Evolutionary conservation across 176 grass and related monocot genomes (phyloP).

Genomic region (Elymus sibiricus): DNA sequence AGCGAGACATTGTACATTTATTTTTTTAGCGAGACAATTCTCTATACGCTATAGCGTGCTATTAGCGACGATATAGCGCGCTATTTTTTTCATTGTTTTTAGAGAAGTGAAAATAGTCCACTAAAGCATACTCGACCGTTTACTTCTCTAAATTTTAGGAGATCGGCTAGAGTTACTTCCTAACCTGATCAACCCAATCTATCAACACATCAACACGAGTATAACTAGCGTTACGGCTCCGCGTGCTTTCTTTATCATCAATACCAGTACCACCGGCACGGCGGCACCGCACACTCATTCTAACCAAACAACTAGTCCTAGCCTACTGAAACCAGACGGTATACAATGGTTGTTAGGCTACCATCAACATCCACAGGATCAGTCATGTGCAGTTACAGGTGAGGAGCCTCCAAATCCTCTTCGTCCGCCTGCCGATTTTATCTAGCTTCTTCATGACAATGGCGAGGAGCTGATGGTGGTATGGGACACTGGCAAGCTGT

Average conservation of each 20-base stretch:
- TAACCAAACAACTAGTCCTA: not conserved
- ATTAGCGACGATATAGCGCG: no score
- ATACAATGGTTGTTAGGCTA: not conserved
- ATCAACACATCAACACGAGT: no score
- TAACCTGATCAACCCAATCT: no score
- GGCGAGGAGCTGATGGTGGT: slow-evolving; percentile 8
- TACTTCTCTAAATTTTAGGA: no score
- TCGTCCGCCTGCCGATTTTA: slow-evolving; percentile 27
- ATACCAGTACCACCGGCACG: not conserved
- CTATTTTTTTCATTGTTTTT: no score
- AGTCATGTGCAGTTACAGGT: slow-evolving; percentile 41
- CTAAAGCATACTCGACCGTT: no score
- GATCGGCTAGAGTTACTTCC: no score
- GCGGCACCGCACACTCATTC: not conserved
- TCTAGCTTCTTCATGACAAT: slow-evolving; percentile 37
- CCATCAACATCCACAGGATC: not conserved
- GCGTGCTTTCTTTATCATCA: not conserved
- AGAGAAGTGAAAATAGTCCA: no score
- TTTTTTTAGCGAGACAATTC: no score
- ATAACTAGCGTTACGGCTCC: no score
- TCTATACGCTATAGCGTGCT: no score
- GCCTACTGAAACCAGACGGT: not conserved
- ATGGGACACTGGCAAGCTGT: not conserved
- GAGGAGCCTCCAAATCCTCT: slow-evolving; percentile 37
- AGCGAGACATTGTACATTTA: no score